A percentile compares a stretch with the other conserved stretches of the same genome.
Conservation (phyloP, 768 basidiomycete genomes). For the Podaxis carcinomalis region DNA sequence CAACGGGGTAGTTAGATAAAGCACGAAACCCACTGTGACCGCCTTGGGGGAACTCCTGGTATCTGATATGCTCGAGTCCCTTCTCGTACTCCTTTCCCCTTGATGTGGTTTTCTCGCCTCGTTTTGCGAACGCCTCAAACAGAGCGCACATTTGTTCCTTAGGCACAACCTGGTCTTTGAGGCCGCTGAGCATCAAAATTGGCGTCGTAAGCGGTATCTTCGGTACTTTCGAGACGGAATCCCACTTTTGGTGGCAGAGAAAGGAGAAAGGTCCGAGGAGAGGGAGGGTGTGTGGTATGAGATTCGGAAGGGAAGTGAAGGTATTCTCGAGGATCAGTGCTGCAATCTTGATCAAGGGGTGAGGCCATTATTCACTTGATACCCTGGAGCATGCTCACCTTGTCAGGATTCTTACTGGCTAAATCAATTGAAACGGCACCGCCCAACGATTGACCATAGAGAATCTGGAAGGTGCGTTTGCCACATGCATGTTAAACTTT, state of each 20-base stretch:
- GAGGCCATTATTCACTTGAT: background rate
- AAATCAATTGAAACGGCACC: slow-evolving; percentile 92
- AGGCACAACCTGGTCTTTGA: slow-evolving; percentile 69
- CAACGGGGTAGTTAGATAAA: slow-evolving; percentile 1
- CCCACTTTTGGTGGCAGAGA: slow-evolving; percentile 87
- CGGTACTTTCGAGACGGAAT: slow-evolving; percentile 63
- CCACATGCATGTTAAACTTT: background rate
- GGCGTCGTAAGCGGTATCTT: slow-evolving; percentile 62
- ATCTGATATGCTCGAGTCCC: slow-evolving; percentile 51
- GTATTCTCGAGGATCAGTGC: slow-evolving; percentile 93
- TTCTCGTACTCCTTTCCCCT: slow-evolving; percentile 38
- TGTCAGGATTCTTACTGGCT: slow-evolving; percentile 68
- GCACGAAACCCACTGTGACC: slow-evolving; percentile 42
- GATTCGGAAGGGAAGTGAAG: slow-evolving; percentile 76
- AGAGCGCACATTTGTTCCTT: slow-evolving; percentile 71
- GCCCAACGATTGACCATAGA: slow-evolving; percentile 87
- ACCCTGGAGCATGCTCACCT: slow-evolving; percentile 35
- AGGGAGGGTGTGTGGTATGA: slow-evolving; percentile 81
- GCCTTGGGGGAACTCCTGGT: slow-evolving; percentile 50
- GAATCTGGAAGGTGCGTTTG: slow-evolving; percentile 36
- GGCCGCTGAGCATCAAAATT: slow-evolving; percentile 80
- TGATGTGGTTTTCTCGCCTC: slow-evolving; percentile 40
- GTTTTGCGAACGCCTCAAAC: slow-evolving; percentile 58
- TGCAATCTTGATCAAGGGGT: slow-evolving; percentile 43
- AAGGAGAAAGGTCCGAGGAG: slow-evolving; percentile 67